Evolutionary conservation across 148 eudicot species (phyloP).

Genomic region (Rhododendron ovatum): DNA sequence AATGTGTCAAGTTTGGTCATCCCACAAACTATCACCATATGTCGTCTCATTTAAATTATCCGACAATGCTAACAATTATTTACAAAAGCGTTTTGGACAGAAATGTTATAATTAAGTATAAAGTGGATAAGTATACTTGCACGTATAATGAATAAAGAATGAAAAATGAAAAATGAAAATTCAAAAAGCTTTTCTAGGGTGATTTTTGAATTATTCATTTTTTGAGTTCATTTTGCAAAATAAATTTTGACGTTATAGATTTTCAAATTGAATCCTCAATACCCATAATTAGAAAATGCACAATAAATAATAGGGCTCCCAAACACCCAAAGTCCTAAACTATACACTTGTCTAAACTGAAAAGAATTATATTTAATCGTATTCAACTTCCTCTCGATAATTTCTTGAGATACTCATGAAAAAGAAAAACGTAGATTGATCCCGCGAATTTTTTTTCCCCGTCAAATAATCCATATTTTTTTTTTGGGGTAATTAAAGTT

Average conservation of each 20-base stretch:
- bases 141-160: neutral
- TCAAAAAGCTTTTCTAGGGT: neutral
- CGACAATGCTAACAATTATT: no score
- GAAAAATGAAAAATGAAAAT: neutral
- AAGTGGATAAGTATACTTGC: no score
- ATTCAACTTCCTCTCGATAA: neutral
- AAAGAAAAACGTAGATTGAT: neutral
- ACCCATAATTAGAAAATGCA: neutral
- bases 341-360: no score
- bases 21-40: neutral
- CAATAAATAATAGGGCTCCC: neutral
- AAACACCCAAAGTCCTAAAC: neutral
- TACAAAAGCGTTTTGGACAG: no score
- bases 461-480: neutral
- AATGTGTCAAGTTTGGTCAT: no score
- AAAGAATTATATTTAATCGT: no score
- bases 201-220: no score
- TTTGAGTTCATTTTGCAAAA: neutral
- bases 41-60: no score
- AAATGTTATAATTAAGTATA: no score
- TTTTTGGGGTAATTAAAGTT: no score
- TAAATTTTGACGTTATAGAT: neutral
- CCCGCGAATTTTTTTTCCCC: neutral
- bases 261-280: neutral
- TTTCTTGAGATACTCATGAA: neutral